A percentile compares a stretch with the other conserved stretches of the same genome.
Conservation (phyloP, 495 filamentous ascomycete genomes). For the Annulohypoxylon stygium region DNA sequence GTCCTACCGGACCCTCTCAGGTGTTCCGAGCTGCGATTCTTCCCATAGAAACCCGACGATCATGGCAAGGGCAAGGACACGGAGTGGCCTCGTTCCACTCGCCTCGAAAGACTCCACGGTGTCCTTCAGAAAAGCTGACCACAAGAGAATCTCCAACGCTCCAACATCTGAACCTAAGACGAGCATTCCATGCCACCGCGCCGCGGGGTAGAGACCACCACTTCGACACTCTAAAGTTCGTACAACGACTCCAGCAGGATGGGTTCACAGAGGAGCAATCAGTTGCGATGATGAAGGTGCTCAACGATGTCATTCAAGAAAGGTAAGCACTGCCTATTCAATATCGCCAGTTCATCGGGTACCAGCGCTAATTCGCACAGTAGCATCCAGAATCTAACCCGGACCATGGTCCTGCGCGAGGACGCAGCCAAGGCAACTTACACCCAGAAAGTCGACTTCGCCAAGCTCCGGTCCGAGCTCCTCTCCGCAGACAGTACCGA, state of each 20-base stretch:
- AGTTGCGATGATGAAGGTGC: slow-evolving; percentile 95
- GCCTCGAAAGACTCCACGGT: neutral
- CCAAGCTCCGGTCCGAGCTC: slow-evolving; percentile 96
- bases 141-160: slow-evolving; percentile 38
- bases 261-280: slow-evolving; percentile 97
- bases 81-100: slow-evolving; percentile 42
- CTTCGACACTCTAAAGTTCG: slow-evolving; percentile 98
- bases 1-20: slow-evolving; percentile 44
- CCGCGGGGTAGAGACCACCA: slow-evolving; percentile 81
- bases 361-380: slow-evolving; percentile 19
- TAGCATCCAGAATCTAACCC: slow-evolving; percentile 95
- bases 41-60: slow-evolving; percentile 35
- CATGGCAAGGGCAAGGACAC: slow-evolving; percentile 33
- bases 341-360: slow-evolving; percentile 13
- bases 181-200: slow-evolving; percentile 79
- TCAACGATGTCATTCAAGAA: slow-evolving; percentile 97
- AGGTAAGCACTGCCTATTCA: slow-evolving; percentile 64
- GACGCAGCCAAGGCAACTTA: slow-evolving; percentile 90
- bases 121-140: slow-evolving; percentile 2
- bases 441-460: slow-evolving; percentile 98
- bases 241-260: slow-evolving; percentile 87
- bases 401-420: slow-evolving; percentile 98
- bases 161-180: slow-evolving; percentile 48
- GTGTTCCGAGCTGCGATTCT: slow-evolving; percentile 45
- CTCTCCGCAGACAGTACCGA: slow-evolving; percentile 92